A percentile compares a stretch with the other conserved stretches of the same genome.
These are phyloP conservation scores for Clarireedia sp. DNA, from an alignment of 2,329 filamentous ascomycete species.

Conservation along the genomic window DNA sequence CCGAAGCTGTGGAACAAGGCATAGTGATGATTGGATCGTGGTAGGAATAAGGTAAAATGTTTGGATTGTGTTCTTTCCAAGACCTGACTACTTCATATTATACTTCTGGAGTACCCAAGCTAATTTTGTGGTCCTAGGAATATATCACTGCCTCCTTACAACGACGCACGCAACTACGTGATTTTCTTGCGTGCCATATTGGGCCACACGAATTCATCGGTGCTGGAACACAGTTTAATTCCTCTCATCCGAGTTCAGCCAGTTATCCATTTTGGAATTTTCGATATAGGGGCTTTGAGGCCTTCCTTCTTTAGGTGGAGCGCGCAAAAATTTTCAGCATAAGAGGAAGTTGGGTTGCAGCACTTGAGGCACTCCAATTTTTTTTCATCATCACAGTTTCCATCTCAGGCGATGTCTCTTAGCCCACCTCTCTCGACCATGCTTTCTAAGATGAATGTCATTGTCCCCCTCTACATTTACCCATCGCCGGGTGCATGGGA, in stretches of 20 bases:
- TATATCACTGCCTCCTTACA: not conserved
- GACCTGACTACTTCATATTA: conserved; percentile 5
- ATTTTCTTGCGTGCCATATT: conserved; percentile 9
- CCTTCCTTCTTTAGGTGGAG: conserved; percentile 1
- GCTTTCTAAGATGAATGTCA: conserved; percentile 11
- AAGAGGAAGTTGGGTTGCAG: conserved; percentile 4
- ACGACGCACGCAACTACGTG: not conserved
- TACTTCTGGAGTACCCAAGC: not conserved
- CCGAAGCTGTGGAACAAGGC: conserved; percentile 19
- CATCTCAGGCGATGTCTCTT: not conserved
- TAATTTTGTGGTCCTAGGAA: conserved; percentile 3
- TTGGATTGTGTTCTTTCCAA: not conserved
- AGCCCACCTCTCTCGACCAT: not conserved
- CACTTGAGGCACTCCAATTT: not conserved
- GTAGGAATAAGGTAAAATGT: conserved; percentile 6
- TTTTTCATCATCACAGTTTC: not conserved
- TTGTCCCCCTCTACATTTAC: conserved; percentile 22
- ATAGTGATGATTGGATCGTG: conserved; percentile 5
- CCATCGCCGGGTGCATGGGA: conserved; percentile 17
- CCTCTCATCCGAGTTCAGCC: not conserved
- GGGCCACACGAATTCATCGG: not conserved
- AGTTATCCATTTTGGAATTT: not conserved
- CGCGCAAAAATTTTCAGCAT: not conserved
- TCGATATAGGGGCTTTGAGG: conserved; percentile 7
- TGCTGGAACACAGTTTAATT: conserved; percentile 4